Evolutionary conservation across 306 rosid species (phyloP), one percentile per base, ranked within the genome.

Genomic region (Vigna radiata): DNA sequence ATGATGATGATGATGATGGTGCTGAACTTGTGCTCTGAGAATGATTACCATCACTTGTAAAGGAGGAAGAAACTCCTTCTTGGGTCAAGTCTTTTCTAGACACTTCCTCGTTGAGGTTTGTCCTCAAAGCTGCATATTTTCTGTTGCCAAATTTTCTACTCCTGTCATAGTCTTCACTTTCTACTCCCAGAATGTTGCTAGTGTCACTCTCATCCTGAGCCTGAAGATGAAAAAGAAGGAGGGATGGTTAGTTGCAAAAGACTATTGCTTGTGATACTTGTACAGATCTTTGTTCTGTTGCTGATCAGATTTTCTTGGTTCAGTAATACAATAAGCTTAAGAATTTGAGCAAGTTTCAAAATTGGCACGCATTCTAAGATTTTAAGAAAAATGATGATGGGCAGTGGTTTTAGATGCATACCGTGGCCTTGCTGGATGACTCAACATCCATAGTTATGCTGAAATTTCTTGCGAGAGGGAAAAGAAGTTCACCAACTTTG

Each of bases 381-480:
- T 75, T 54, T 18, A 25, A 52, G 19, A 55, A 39, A 75, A 17
- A 52, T 44, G 17, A 27, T 19, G 9, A 31, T 53, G 60, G 17
- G 1, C 2, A 62, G n/a, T 68, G 65, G 61, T 16, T 68, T 63
- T 53, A 8, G 23, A 81, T 50, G 59, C 78, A 64, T 88, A 94
- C 98, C 73, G 23, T 48, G 74, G 39, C 71, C 23, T 15, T 84
- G 90, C 50, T 83, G 67, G 81, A 76, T 29, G 89, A 56, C 77
- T 91, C 98, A 3, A 91, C 62, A 75, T 88, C 96, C 14, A 74
- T 9, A 60, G 36, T 66, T 5, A 39, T 27, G 79, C 86, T 89
- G 88, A 94, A 94, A 86, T 86, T 91, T 78, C 98, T 89, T 44
- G 98, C 98, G 27, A 94, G 86, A 16, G 98, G 98, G 43, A 94